A percentile compares a stretch with the other conserved stretches of the same genome.
Conservation (phyloP, 129 eudicot species). For the Mikania micrantha region DNA sequence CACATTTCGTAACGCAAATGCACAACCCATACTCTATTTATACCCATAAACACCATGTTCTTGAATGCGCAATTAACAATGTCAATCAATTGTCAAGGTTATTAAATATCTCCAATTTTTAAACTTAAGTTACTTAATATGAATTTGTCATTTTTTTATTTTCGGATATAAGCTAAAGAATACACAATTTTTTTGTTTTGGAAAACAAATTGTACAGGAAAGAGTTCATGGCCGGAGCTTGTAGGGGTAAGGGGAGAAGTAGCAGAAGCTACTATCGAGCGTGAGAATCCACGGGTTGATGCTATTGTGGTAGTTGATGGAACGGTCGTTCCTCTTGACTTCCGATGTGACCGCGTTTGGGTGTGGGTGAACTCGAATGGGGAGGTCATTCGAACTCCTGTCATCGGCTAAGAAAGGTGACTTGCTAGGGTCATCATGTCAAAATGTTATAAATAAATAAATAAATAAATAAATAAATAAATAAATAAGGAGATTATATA, state of each 20-base stretch:
- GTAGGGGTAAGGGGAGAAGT: slow-evolving; percentile 28
- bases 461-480: no score
- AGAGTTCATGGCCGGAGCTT: slow-evolving; percentile 54
- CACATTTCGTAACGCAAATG: no score
- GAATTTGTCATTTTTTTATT: no score
- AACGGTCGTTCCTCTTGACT: slow-evolving; percentile 13
- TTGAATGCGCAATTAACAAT: no score
- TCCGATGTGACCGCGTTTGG: slow-evolving; percentile 55
- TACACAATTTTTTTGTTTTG: no score
- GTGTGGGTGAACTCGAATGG: slow-evolving; percentile 38
- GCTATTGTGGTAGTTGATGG: slow-evolving; percentile 44
- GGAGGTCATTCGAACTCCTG: slow-evolving; percentile 35
- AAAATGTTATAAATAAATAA: background rate
- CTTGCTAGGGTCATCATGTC: background rate
- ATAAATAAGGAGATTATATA: no score
- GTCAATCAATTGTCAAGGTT: no score
- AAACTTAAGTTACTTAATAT: background rate
- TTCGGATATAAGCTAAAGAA: no score
- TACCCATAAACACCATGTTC: no score
- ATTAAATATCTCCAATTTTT: no score
- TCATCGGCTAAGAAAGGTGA: background rate
- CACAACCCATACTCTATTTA: no score
- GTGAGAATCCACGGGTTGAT: slow-evolving; percentile 33
- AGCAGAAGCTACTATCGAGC: slow-evolving; percentile 33
- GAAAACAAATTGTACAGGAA: slow-evolving; percentile 23